phyloP scores from a whole-genome alignment of 2,329 filamentous ascomycete species.

The Beauveria brongniartii region DNA sequence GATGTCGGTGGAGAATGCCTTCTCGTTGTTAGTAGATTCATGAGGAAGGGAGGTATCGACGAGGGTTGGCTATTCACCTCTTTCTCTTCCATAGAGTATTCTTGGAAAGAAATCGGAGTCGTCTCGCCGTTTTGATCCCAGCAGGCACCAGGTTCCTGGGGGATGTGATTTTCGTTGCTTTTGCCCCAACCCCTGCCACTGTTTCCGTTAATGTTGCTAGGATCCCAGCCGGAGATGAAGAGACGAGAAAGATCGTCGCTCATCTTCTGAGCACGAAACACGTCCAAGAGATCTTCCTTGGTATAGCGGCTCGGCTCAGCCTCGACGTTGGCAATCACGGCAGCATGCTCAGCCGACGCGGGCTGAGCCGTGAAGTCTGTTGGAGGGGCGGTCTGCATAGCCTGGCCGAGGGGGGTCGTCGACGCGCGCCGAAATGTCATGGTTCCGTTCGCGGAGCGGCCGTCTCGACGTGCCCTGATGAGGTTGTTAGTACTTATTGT shows the following conservation, averaged over 20 bases:
- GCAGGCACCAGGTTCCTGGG: slow-evolving; percentile 80
- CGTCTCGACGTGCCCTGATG: slow-evolving; percentile 49
- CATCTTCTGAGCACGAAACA: slow-evolving; percentile 51
- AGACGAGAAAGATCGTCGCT: slow-evolving; percentile 52
- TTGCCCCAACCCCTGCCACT: slow-evolving; percentile 66
- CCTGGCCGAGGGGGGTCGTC: slow-evolving; percentile 43
- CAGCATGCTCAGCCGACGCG: slow-evolving; percentile 28
- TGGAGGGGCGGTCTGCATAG: slow-evolving; percentile 28
- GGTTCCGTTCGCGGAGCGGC: slow-evolving; percentile 52
- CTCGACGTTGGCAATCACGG: slow-evolving; percentile 24
- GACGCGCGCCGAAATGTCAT: slow-evolving; percentile 57
- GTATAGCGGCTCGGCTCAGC: slow-evolving; percentile 55
- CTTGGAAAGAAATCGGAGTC: slow-evolving; percentile 63
- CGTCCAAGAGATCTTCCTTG: slow-evolving; percentile 68
- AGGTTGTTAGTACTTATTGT: slow-evolving; percentile 8
- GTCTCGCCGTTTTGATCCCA: slow-evolving; percentile 71
- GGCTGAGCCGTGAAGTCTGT: slow-evolving; percentile 33
- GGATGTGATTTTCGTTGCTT: slow-evolving; percentile 61
- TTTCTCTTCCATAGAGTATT: slow-evolving; percentile 57
- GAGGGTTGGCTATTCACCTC: slow-evolving; percentile 35
- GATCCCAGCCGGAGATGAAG: slow-evolving; percentile 72
- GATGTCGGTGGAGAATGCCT: slow-evolving; percentile 79
- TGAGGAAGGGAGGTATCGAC: neutral
- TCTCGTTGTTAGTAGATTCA: slow-evolving; percentile 7
- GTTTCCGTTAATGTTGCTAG: slow-evolving; percentile 59